These are phyloP conservation scores for Sequoiadendron giganteum DNA, from an alignment of 75 land plant genomes.

Conservation along the genomic window DNA sequence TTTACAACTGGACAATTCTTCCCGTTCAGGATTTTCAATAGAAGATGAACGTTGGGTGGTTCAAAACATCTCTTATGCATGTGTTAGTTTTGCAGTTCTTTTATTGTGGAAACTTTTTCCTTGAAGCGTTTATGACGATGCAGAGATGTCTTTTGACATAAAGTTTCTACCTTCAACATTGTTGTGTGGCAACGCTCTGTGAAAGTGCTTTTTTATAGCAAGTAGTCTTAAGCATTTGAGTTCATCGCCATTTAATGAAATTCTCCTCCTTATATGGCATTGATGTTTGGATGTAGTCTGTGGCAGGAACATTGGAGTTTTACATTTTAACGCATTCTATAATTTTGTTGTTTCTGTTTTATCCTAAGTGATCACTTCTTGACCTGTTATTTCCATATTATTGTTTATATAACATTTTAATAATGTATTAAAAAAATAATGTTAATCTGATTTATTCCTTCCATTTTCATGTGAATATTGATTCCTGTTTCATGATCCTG, in stretches of 20 bases:
- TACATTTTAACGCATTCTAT: not conserved
- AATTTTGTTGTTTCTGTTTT: too few relatives aligned
- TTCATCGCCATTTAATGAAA: not conserved
- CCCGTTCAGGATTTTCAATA: not conserved
- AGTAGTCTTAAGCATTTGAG: not conserved
- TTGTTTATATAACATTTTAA: too few relatives aligned
- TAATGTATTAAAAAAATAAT: too few relatives aligned
- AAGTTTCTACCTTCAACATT: not conserved
- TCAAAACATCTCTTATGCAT: not conserved
- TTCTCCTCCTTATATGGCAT: not conserved
- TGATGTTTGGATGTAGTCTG: not conserved
- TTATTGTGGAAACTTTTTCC: not conserved
- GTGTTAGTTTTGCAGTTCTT: not conserved
- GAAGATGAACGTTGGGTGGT: not conserved
- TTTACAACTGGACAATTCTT: not conserved
- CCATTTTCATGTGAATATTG: too few relatives aligned
- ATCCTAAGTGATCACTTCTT: too few relatives aligned
- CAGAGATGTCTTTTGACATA: not conserved
- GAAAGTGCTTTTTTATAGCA: not conserved
- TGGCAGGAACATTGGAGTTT: not conserved
- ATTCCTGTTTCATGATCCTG: too few relatives aligned
- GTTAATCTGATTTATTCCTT: too few relatives aligned
- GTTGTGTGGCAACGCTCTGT: not conserved
- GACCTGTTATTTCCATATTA: too few relatives aligned
- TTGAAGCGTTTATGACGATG: not conserved